Base-by-base conservation (phyloP, 2,329 filamentous ascomycete genomes). In the Aspergillus hiratsukae region DNA sequence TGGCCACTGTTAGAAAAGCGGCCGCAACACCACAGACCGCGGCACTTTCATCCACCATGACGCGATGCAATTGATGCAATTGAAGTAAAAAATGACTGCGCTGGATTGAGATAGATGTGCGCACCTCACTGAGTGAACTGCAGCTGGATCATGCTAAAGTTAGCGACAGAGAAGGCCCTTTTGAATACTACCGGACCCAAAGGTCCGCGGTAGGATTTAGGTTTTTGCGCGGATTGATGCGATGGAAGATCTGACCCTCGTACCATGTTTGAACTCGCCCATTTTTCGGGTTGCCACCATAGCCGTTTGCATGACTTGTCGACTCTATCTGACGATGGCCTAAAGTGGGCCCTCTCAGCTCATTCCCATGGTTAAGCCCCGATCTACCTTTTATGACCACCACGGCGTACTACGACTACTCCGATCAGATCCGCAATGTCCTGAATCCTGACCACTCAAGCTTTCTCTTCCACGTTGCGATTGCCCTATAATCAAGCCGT, bases 1-100 rank as follows among this genome's bases (percentile, higher is more conserved):
- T 64, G 0, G 76, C 75, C n/a, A 78, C 58, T 3, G 68, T 66
- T 49, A 77, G 65, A 54, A 78, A 76, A 11, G 72, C 68, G 9
- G 70, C 69, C 4, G 71, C 69, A 6, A 70, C 66, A 6, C 50
- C 55, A 11, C 56, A 48, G 21, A 64, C 55, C 21, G 57, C 55
- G 14, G 54, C 19, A 28, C 49, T 57, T 43, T 63, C 55, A 19
- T 48, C 48, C 10, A 53, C 58, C 60, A 61, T 61, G 14, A 21
- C 51, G n/a, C 23, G 43, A 21, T 3, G 41, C 19, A 11, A n/a
- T 2, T 2, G 17, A n/a, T 41, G 10, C n/a, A 40, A 41, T 17
- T 5, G n/a, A 7, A 3, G 5, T 7, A 4, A 1, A 41, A 17
- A 3, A 17, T 40, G 3, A n/a, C 8, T 29, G 28, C n/a, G 17